Conservation (phyloP, 1,284 basidiomycete species). For the Rhizoctonia solani region DNA sequence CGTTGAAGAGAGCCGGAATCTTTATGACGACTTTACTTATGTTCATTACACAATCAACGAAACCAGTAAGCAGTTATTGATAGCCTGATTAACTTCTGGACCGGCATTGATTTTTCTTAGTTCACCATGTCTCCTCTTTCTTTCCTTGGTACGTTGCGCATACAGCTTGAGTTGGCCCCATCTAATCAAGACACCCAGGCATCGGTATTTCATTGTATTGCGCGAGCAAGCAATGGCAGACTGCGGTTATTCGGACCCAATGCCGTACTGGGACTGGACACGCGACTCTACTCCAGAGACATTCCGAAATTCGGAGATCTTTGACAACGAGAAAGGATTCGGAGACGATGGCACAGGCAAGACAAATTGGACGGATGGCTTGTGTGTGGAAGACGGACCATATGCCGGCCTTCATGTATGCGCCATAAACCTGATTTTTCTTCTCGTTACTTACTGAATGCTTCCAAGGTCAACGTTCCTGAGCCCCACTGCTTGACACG, state of each 20-base stretch:
- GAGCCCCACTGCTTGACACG: not conserved
- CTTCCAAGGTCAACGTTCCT: not conserved
- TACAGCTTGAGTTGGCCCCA: no score
- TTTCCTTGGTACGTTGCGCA: no score
- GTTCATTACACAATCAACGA: not conserved
- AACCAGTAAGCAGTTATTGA: not conserved
- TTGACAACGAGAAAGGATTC: not conserved
- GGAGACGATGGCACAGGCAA: not conserved
- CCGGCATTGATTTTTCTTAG: not conserved
- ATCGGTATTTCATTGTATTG: not conserved
- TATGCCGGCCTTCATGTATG: not conserved
- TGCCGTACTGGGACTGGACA: not conserved
- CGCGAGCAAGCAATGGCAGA: not conserved
- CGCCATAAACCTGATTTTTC: not conserved
- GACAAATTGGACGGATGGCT: not conserved
- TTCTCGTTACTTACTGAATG: not conserved
- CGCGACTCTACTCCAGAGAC: not conserved
- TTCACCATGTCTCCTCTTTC: not conserved
- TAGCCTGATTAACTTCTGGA: not conserved
- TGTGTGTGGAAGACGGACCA: not conserved
- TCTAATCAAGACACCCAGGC: no score
- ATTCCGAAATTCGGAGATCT: not conserved
- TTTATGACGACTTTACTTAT: slow-evolving; percentile 1
- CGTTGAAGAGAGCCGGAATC: not conserved
- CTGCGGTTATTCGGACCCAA: not conserved